A percentile compares a stretch with the other conserved stretches of the same genome.
These are phyloP conservation scores for Arthrobotrys musiformis DNA, from an alignment of 2,329 filamentous ascomycete genomes.

Conservation along the genomic window DNA sequence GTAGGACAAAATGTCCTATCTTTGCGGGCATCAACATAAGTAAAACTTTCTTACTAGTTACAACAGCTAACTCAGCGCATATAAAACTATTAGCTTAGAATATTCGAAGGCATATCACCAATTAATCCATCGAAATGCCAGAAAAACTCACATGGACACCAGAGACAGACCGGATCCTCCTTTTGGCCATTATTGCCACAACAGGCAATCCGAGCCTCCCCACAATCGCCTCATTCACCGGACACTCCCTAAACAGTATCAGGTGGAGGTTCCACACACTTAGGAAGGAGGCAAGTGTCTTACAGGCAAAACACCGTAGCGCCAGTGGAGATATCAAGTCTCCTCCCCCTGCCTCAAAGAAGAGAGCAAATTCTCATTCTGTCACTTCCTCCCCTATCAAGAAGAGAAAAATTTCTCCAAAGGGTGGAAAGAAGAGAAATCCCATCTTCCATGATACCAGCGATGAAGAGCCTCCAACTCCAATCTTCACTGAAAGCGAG, in stretches of 20 bases:
- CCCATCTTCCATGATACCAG: slow-evolving; percentile 31
- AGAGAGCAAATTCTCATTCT: slow-evolving; percentile 16
- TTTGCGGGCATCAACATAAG: no score
- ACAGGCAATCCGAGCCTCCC: neutral
- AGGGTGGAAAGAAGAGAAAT: slow-evolving; percentile 14
- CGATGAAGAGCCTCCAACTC: slow-evolving; percentile 32
- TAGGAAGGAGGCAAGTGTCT: slow-evolving; percentile 8
- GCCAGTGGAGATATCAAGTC: neutral
- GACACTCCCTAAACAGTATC: slow-evolving; percentile 14
- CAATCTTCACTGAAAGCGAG: slow-evolving; percentile 10
- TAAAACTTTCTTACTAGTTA: no score
- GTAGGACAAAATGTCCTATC: no score
- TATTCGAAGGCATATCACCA: no score
- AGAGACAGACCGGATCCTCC: slow-evolving; percentile 26
- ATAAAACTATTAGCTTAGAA: no score
- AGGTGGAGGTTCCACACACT: slow-evolving; percentile 12
- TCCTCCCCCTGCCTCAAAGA: slow-evolving; percentile 10
- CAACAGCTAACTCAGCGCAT: no score
- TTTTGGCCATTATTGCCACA: slow-evolving; percentile 31
- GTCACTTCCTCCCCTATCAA: slow-evolving; percentile 3
- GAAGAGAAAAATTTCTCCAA: neutral
- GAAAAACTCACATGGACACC: slow-evolving; percentile 25
- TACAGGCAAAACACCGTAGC: neutral
- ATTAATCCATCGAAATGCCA: neutral
- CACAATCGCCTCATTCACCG: slow-evolving; percentile 11